Conservation (phyloP, 1,284 basidiomycete species). For the Rhodofomes roseus region DNA sequence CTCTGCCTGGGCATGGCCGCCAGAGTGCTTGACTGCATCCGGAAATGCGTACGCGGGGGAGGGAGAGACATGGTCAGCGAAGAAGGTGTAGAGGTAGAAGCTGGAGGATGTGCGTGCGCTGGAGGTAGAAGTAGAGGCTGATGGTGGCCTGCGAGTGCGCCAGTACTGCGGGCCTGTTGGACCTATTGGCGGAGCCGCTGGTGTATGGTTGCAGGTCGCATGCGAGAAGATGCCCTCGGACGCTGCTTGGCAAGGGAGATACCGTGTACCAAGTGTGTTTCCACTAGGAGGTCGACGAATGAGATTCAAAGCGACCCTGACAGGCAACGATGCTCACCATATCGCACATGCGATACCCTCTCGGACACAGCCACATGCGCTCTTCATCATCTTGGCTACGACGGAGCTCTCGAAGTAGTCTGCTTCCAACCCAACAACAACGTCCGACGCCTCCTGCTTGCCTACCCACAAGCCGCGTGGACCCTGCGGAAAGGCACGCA, state of each 20-base stretch:
- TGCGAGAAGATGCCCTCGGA: constrained; percentile 42
- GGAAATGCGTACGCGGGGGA: constrained; percentile 28
- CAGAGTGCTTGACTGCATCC: background rate
- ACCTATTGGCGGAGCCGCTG: constrained; percentile 27
- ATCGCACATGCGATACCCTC: constrained; percentile 62
- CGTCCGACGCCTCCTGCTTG: constrained; percentile 42
- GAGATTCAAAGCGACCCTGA: constrained; percentile 6
- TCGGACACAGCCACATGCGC: constrained; percentile 57
- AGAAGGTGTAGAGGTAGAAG: constrained; percentile 44
- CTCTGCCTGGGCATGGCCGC: background rate
- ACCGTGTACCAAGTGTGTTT: constrained; percentile 59
- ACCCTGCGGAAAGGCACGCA: constrained; percentile 46
- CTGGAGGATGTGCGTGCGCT: constrained; percentile 14
- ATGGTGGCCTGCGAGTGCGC: constrained; percentile 25
- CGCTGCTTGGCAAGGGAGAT: constrained; percentile 54
- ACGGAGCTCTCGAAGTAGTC: constrained; percentile 49
- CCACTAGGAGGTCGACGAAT: constrained; percentile 37
- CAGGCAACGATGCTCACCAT: constrained; percentile 40
- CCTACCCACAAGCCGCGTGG: constrained; percentile 55
- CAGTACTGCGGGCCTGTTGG: constrained; percentile 46
- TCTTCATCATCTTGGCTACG: constrained; percentile 46
- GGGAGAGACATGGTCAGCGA: constrained; percentile 39
- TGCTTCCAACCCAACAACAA: constrained; percentile 48
- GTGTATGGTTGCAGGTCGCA: constrained; percentile 13
- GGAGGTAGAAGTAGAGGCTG: constrained; percentile 15